Conservation (phyloP, 2,329 filamentous ascomycete species). For the Thyridium curvatum region DNA sequence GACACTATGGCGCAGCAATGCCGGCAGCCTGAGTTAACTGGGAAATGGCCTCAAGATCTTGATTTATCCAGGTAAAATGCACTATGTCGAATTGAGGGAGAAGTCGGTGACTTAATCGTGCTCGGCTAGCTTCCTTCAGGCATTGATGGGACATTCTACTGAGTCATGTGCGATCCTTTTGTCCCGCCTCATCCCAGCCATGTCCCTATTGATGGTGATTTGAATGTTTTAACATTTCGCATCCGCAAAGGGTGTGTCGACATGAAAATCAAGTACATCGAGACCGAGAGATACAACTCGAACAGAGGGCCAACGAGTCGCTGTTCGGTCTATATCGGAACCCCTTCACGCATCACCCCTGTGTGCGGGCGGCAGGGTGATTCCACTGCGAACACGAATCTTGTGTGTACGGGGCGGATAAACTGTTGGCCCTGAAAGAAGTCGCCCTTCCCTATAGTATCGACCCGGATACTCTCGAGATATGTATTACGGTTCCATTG, state of each 20-base stretch:
- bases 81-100: no score
- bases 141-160: slow-evolving; percentile 24
- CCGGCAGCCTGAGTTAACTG: no score
- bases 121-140: slow-evolving; percentile 18
- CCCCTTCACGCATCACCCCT: slow-evolving; percentile 21
- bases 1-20: no score
- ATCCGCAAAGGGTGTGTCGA: slow-evolving; percentile 20
- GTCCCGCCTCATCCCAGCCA: slow-evolving; percentile 23
- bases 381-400: slow-evolving; percentile 40
- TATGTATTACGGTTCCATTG: slow-evolving; percentile 27
- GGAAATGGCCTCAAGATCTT: no score
- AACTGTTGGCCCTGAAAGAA: slow-evolving; percentile 38
- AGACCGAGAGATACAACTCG: slow-evolving; percentile 16
- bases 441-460: slow-evolving; percentile 25
- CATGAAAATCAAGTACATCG: slow-evolving; percentile 25
- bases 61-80: no score
- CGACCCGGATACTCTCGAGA: slow-evolving; percentile 27
- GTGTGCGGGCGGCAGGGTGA: slow-evolving; percentile 12
- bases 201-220: slow-evolving; percentile 30
- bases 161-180: slow-evolving; percentile 35
- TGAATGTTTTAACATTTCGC: slow-evolving; percentile 25
- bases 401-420: slow-evolving; percentile 37
- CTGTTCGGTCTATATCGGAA: slow-evolving; percentile 27
- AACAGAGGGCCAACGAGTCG: slow-evolving; percentile 19
- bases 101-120: no score